Percentiles rank a stretch among this genome's conserved stretches.
Conservation (phyloP, 106 monocot species). For the Dendrobium nobile region DNA sequence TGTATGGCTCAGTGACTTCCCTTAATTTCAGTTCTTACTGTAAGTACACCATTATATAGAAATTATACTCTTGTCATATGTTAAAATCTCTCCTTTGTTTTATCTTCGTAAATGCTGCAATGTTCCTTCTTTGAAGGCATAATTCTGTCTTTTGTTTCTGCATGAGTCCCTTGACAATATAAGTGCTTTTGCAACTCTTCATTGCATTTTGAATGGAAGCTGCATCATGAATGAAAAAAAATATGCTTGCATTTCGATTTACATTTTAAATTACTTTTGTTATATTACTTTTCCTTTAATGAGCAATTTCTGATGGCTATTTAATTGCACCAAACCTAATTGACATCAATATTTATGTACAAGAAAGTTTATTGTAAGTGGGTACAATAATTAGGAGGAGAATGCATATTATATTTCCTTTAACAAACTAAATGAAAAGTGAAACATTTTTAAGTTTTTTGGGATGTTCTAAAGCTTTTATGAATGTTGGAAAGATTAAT, state of each 20-base stretch:
- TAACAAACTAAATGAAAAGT: no score
- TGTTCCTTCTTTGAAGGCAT: background rate
- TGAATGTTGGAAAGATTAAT: no score
- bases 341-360: background rate
- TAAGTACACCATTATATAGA: conserved; percentile 29
- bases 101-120: background rate
- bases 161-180: background rate
- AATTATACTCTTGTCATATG: conserved; percentile 3
- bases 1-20: conserved; percentile 87
- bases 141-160: background rate
- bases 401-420: no score
- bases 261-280: background rate
- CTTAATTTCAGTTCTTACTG: conserved; percentile 45
- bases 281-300: background rate
- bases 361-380: no score
- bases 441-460: no score
- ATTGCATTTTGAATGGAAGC: background rate
- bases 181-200: background rate
- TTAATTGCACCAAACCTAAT: background rate
- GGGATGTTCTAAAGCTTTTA: no score
- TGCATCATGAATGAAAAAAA: background rate
- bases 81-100: background rate
- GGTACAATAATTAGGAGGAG: no score
- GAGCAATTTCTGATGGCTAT: background rate
- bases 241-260: background rate